Evolutionary conservation across 257 asterid species (phyloP), one percentile per base, ranked within the genome.

Genomic region (Primulina tabacum): DNA sequence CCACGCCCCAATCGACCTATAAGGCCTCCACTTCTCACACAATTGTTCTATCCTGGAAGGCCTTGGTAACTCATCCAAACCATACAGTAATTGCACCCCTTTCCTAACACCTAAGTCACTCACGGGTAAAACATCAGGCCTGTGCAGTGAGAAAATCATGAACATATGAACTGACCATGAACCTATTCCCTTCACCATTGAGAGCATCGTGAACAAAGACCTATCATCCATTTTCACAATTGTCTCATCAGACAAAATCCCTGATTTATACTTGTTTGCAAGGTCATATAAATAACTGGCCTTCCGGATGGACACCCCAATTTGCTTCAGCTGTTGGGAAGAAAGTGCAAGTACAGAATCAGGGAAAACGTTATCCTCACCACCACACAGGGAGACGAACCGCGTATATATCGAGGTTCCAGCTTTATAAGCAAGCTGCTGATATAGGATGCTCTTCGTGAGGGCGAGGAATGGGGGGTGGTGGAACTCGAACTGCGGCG

Each of bases 101-200:
- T 93, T 93, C 81, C 97, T 84, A 62, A 93, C 98, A 67, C 95
- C 96, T 72, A 93, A 83, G 52, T 93, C 98, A 61, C 98, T 90
- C 28, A 87, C 94, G 0, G 97, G 98, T 84, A 93, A 83, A 63
- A 93, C 96, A 85, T 93, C 98, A 5, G 97, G 97, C 71, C 98
- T 82, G 34, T 90, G 95, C 71, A 93, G 80, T 4, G 97, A 90
- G 73, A 87, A 93, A 21, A 93, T 86, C 98, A 93, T 93, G 73
- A 93, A 93, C 98, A 93, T 93, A 60, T 93, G 97, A 32, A 93
- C 98, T 7, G 97, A 90, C 98, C 98, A 93, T 1, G 97, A 85
- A 26, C 98, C 98, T 52, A 93, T 93, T 38, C 98, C 98, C 77
- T 93, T 93, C 73, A 93, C 98, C 97, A 90, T 93, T 1, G 96